A percentile compares a stretch with the other conserved stretches of the same genome.
phyloP scores from a whole-genome alignment of 2,329 filamentous ascomycete genomes.

The Didymella lethalis region DNA sequence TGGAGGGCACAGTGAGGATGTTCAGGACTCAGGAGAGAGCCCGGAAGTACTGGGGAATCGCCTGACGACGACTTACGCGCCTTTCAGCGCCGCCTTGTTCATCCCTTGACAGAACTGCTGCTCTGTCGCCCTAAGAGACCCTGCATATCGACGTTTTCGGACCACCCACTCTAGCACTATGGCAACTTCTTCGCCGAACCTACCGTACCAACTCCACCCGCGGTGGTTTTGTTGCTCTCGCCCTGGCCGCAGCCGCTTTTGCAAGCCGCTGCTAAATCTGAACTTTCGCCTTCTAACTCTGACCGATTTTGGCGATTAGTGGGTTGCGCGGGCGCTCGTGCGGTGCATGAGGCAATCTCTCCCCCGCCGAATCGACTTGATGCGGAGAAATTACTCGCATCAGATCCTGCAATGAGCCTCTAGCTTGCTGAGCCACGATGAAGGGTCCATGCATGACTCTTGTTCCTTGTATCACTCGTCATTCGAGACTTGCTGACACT shows the following conservation, averaged over 20 bases:
- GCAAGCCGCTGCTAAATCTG: conserved; percentile 13
- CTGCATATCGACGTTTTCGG: conserved; percentile 17
- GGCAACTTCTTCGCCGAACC: conserved; percentile 10
- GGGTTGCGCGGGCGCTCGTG: conserved; percentile 15
- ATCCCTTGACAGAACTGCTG: conserved; percentile 6
- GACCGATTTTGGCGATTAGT: conserved; percentile 7
- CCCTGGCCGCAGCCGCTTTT: conserved; percentile 6
- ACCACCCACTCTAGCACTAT: neutral
- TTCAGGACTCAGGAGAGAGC: neutral
- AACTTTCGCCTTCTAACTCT: neutral
- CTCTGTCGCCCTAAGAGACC: conserved; percentile 12
- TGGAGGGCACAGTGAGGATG: conserved; percentile 1
- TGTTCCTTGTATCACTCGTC: neutral
- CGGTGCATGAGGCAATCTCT: conserved; percentile 13
- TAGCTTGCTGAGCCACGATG: conserved; percentile 18
- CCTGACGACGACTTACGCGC: conserved; percentile 5
- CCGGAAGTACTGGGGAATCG: neutral
- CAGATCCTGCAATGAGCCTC: conserved; percentile 22
- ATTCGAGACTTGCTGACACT: neutral
- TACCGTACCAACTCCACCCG: conserved; percentile 3
- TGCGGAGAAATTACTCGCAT: conserved; percentile 24
- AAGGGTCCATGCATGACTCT: conserved; percentile 16
- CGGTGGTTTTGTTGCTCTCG: conserved; percentile 2
- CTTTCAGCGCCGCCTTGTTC: conserved; percentile 4
- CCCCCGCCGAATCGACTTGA: conserved; percentile 16